These are phyloP conservation scores for Nicotiana tabacum DNA, from an alignment of 257 asterid species.

Conservation along the genomic window DNA sequence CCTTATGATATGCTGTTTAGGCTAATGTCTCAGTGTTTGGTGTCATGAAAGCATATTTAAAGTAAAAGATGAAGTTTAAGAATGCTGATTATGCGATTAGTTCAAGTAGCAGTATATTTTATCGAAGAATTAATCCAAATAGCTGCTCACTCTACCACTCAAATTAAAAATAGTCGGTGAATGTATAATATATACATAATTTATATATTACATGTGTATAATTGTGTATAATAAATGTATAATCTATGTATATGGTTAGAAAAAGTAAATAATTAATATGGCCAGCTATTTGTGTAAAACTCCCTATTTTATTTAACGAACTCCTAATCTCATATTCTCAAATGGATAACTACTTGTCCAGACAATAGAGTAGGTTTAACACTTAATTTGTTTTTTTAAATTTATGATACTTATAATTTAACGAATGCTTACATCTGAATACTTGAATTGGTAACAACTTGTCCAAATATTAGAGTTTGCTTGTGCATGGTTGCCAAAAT, in stretches of 20 bases:
- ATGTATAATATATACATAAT: too few relatives aligned
- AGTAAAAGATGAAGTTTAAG: background rate
- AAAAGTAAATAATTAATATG: too few relatives aligned
- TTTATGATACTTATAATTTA: background rate
- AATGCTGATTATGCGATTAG: background rate
- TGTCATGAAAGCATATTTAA: constrained; percentile 13
- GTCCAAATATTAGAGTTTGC: background rate
- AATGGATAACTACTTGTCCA: background rate
- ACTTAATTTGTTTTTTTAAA: too few relatives aligned
- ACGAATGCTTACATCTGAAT: background rate
- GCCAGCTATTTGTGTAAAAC: too few relatives aligned
- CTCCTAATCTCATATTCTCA: background rate
- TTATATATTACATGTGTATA: too few relatives aligned
- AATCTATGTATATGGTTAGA: too few relatives aligned
- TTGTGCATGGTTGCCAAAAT: background rate
- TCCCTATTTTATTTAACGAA: background rate
- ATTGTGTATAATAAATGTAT: too few relatives aligned
- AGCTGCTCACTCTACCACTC: too few relatives aligned
- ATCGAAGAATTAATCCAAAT: too few relatives aligned
- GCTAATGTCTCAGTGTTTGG: constrained; percentile 13
- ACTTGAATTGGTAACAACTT: constrained; percentile 8
- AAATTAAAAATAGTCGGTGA: too few relatives aligned
- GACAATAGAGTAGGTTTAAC: background rate
- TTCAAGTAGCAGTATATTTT: background rate
- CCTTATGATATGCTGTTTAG: background rate